Evolutionary conservation across 176 grass and related monocot genomes (phyloP).

Genomic region (Carex pumila): DNA sequence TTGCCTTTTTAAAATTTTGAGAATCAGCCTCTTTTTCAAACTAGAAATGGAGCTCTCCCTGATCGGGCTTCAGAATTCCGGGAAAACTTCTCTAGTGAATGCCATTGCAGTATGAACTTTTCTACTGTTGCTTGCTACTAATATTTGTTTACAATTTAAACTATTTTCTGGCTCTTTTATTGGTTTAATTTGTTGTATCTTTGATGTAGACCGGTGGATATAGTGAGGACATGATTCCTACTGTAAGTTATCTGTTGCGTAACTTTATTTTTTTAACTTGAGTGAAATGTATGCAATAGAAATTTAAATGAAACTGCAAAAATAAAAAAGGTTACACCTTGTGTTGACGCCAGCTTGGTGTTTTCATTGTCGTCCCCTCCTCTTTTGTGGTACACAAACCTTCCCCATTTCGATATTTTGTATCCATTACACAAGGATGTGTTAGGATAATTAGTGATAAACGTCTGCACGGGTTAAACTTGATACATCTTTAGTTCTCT

Average conservation of each 20-base stretch:
- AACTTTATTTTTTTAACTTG: background rate
- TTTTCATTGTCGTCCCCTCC: background rate
- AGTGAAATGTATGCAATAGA: background rate
- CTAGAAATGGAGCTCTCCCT: constrained; percentile 99
- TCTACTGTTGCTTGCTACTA: constrained; percentile 3
- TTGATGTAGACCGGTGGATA: constrained; percentile 81
- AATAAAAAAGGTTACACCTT: background rate
- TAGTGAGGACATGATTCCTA: constrained; percentile 99
- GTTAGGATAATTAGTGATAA: background rate
- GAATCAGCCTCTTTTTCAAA: constrained; percentile 91
- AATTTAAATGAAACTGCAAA: background rate
- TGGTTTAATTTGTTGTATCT: background rate
- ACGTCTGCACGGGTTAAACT: background rate
- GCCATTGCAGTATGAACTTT: constrained; percentile 72
- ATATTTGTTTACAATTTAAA: background rate
- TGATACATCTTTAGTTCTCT: background rate
- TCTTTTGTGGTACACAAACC: background rate
- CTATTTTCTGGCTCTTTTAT: background rate
- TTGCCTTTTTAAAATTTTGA: background rate
- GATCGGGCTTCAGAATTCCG: constrained; percentile 98
- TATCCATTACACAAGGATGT: background rate
- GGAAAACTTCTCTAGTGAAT: constrained; percentile 95
- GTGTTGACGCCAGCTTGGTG: background rate
- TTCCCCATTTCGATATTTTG: background rate
- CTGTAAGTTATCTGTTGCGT: constrained; percentile 29